Base-by-base conservation (phyloP, 2,329 filamentous ascomycete genomes). In the Colletotrichum tabaci region DNA sequence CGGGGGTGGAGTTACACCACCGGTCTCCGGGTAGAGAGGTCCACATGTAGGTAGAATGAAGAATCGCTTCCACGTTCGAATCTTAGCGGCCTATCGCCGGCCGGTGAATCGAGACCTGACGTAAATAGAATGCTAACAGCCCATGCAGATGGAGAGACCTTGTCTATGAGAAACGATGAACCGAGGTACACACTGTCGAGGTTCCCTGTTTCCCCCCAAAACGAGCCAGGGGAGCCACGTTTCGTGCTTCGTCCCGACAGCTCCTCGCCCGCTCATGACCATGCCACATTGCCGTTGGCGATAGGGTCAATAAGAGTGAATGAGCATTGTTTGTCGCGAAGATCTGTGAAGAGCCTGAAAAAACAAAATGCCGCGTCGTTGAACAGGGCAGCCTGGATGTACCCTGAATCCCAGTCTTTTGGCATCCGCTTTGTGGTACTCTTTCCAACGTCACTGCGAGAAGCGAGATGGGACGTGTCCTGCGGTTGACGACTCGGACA, bases 181-280 rank as follows among this genome's bases (percentile, higher is more conserved):
- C 18, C n/a, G 13, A 21, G n/a, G 4, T 55, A 18, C 30, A 18
- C 30, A 44, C 15, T 21, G 21, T 42, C 40, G 16, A 9, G 23
- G 3, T 10, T 35, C 7, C 16, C 15, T 15, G 16, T 40, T 16
- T 23, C 40, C 18, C n/a, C 23, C 16, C 9, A 26, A 26, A 40
- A 42, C 9, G 60, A 62, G 38, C 8, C 38, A 18, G 38, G 5
- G 13, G 23, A 61, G 18, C 42, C 49, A 38, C 3, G 35, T 38
- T 38, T 38, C 35, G 35, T 38, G 38, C 26, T 56, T 63, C 58
- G 30, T 56, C 58, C 50, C 40, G 18, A 46, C 26, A n/a, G 5
- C 6, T 13, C 4, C 52, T 26, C 7, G 13, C 40, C 10, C 46
- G 12, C 23, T 16, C 38, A 35, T 21, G 38, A 55, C 26, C 23